phyloP scores from a whole-genome alignment of 768 basidiomycete genomes.

The Dioszegia crocea region DNA sequence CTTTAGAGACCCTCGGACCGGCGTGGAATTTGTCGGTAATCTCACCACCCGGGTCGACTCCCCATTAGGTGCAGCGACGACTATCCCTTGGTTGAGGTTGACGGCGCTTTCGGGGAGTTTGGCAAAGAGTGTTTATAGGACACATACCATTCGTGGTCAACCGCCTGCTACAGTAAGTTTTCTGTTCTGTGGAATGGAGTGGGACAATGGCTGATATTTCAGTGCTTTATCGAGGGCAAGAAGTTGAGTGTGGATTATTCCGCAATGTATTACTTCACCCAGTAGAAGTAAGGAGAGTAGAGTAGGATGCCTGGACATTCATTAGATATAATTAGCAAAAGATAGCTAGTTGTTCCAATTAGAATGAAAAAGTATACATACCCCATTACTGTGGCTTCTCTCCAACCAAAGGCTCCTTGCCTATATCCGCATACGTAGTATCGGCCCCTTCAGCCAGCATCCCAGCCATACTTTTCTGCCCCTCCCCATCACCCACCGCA shows the following conservation, averaged over 20 bases:
- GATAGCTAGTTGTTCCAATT: too few relatives aligned
- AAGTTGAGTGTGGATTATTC: slow-evolving; percentile 39
- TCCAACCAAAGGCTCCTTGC: slow-evolving; percentile 4
- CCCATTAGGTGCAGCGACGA: slow-evolving; percentile 28
- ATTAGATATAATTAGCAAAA: too few relatives aligned
- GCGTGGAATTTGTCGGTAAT: slow-evolving; percentile 12
- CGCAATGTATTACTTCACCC: slow-evolving; percentile 11
- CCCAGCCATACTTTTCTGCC: not conserved
- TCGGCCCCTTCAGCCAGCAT: slow-evolving; percentile 8
- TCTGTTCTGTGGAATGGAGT: not conserved
- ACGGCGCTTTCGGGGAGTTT: slow-evolving; percentile 54
- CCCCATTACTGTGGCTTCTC: too few relatives aligned
- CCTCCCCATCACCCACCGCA: not conserved
- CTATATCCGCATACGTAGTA: slow-evolving; percentile 11
- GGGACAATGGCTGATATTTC: slow-evolving; percentile 29
- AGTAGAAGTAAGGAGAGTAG: not conserved
- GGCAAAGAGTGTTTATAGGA: slow-evolving; percentile 57
- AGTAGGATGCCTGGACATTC: too few relatives aligned
- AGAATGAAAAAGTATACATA: too few relatives aligned
- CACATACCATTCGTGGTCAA: slow-evolving; percentile 58
- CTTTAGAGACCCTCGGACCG: slow-evolving; percentile 8
- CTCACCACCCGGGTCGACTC: slow-evolving; percentile 10
- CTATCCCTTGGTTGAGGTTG: slow-evolving; percentile 61
- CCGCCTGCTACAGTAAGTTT: slow-evolving; percentile 53
- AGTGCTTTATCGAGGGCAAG: slow-evolving; percentile 45